Percentiles rank a stretch among this genome's conserved stretches.
Conservation (phyloP, 176 grass and related monocot species). For the Pontederia paniculata region DNA sequence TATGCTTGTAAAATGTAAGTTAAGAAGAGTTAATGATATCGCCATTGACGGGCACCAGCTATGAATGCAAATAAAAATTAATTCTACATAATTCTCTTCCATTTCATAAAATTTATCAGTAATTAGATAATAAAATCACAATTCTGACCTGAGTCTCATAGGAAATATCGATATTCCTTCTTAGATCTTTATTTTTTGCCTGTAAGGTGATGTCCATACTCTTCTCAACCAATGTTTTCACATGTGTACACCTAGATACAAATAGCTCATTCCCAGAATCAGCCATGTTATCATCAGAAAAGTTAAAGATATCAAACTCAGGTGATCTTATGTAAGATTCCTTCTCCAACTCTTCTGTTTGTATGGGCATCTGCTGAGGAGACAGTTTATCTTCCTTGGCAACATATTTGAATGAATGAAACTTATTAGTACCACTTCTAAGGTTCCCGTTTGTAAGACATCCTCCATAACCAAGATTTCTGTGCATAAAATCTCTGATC, state of each 20-base stretch:
- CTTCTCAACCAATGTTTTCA: constrained; percentile 30
- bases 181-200: constrained; percentile 10
- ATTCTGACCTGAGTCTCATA: constrained; percentile 27
- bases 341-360: constrained; percentile 16
- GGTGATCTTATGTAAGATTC: constrained; percentile 2
- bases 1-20: too few species aligned
- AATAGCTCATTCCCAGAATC: constrained; percentile 19
- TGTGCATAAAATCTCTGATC: neutral
- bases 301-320: constrained; percentile 12
- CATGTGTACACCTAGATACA: constrained; percentile 22
- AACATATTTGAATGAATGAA: constrained; percentile 20
- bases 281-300: constrained; percentile 13
- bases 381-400: constrained; percentile 14
- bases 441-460: constrained; percentile 10
- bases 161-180: constrained; percentile 15
- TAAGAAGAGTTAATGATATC: too few species aligned
- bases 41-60: too few species aligned
- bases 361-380: constrained; percentile 18
- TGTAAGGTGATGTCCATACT: constrained; percentile 20
- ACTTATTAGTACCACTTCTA: constrained; percentile 15
- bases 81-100: constrained; percentile 6
- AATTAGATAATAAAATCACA: neutral
- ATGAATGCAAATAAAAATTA: neutral
- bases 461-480: constrained; percentile 18
- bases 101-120: constrained; percentile 3